These are phyloP conservation scores for Neonectria magnoliae DNA, from an alignment of 2,329 filamentous ascomycete genomes.

Conservation along the genomic window DNA sequence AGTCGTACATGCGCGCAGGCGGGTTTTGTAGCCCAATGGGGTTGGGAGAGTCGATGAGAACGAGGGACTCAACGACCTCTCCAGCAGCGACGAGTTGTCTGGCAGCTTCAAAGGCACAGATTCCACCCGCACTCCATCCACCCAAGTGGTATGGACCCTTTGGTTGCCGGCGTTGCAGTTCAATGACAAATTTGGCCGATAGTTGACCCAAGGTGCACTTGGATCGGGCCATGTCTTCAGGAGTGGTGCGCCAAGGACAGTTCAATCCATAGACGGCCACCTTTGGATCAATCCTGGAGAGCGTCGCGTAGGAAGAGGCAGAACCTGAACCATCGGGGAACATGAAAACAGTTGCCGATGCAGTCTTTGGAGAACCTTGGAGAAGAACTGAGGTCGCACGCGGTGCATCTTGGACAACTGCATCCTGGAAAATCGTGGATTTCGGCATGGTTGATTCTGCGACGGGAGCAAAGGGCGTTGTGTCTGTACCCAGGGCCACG, in stretches of 20 bases:
- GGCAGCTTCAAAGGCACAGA: conserved; percentile 75
- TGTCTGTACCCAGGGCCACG: conserved; percentile 3
- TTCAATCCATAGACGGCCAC: conserved; percentile 65
- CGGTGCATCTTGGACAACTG: conserved; percentile 23
- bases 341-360: conserved; percentile 33
- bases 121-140: conserved; percentile 82
- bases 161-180: conserved; percentile 78
- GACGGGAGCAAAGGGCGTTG: not conserved
- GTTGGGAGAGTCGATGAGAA: conserved; percentile 74
- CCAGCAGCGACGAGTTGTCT: conserved; percentile 67
- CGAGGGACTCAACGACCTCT: conserved; percentile 66
- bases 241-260: conserved; percentile 71
- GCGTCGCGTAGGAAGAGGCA: conserved; percentile 42
- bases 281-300: conserved; percentile 53
- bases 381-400: conserved; percentile 39
- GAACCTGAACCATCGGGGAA: conserved; percentile 46
- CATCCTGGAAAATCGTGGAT: not conserved
- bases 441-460: not conserved
- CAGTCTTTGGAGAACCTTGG: conserved; percentile 28
- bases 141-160: conserved; percentile 73
- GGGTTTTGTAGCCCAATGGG: conserved; percentile 75
- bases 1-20: conserved; percentile 70
- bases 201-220: conserved; percentile 32
- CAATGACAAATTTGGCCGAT: conserved; percentile 57
- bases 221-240: conserved; percentile 61